phyloP scores from a whole-genome alignment of 257 asterid species.

The Voacanga thouarsii region DNA sequence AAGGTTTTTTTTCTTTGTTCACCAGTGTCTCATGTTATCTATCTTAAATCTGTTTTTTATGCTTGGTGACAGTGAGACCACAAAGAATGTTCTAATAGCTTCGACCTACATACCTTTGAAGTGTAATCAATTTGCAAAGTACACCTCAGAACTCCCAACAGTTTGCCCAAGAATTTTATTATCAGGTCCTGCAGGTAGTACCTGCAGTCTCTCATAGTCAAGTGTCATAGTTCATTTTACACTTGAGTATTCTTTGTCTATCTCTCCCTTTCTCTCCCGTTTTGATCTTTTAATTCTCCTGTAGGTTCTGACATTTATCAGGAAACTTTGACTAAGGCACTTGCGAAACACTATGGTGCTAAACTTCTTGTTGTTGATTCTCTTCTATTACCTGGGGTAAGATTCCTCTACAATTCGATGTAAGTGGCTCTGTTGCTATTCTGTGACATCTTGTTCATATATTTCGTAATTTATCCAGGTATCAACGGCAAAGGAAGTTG shows the following conservation, averaged over 20 bases:
- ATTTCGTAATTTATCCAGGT: slow-evolving; percentile 43
- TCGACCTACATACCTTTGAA: slow-evolving; percentile 68
- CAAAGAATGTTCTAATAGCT: slow-evolving; percentile 73
- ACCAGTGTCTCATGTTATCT: background rate
- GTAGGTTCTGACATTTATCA: slow-evolving; percentile 90
- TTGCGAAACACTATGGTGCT: slow-evolving; percentile 57
- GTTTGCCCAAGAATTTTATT: slow-evolving; percentile 76
- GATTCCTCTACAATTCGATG: slow-evolving; percentile 21
- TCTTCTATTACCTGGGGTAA: slow-evolving; percentile 67
- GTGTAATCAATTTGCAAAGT: slow-evolving; percentile 47
- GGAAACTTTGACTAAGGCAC: slow-evolving; percentile 76
- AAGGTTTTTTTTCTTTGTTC: background rate
- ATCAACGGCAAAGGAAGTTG: slow-evolving; percentile 52
- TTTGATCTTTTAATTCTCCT: slow-evolving; percentile 12
- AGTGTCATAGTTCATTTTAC: background rate
- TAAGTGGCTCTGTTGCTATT: background rate
- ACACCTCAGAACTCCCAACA: slow-evolving; percentile 59
- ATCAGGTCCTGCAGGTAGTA: slow-evolving; percentile 84
- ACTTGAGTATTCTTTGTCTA: background rate
- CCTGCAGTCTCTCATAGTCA: slow-evolving; percentile 1
- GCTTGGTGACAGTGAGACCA: slow-evolving; percentile 58
- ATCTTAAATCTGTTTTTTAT: background rate
- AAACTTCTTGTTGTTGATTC: slow-evolving; percentile 70
- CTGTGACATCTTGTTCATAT: background rate
- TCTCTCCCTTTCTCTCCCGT: slow-evolving; percentile 13